These are phyloP conservation scores for Sphaerulina vaccinii DNA, from an alignment of 2,329 filamentous ascomycete species.

Conservation along the genomic window DNA sequence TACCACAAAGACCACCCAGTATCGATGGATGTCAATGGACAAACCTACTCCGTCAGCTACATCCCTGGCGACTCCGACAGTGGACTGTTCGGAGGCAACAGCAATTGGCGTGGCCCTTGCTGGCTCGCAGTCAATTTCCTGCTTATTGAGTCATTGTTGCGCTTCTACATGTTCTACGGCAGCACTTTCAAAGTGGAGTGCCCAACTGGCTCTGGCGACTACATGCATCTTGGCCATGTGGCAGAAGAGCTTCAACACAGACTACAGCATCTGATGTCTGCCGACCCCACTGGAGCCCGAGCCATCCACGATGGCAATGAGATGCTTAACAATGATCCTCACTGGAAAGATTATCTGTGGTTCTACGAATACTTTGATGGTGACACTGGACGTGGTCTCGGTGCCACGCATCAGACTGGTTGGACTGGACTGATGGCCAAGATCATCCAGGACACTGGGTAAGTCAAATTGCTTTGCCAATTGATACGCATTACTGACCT, in stretches of 20 bases:
- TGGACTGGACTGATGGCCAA: constrained; percentile 96
- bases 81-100: constrained; percentile 92
- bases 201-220: constrained; percentile 86
- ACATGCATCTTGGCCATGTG: constrained; percentile 93
- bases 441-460: constrained; percentile 97
- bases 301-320: constrained; percentile 86
- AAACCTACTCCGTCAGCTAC: constrained; percentile 83
- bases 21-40: constrained; percentile 93
- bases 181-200: constrained; percentile 87
- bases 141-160: constrained; percentile 87
- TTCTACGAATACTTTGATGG: constrained; percentile 98
- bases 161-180: constrained; percentile 96
- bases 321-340: constrained; percentile 81
- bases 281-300: constrained; percentile 78
- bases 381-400: constrained; percentile 82
- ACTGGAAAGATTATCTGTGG: constrained; percentile 94
- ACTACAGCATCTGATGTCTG: constrained; percentile 84
- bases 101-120: constrained; percentile 92
- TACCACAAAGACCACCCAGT: constrained; percentile 86
- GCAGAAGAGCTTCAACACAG: constrained; percentile 94
- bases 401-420: constrained; percentile 90
- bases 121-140: constrained; percentile 97
- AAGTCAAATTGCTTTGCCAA: constrained; percentile 43
- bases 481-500: constrained; percentile 42
- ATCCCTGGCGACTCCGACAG: constrained; percentile 95